Conservation (phyloP, 768 basidiomycete genomes). For the Naganishia antarctica region DNA sequence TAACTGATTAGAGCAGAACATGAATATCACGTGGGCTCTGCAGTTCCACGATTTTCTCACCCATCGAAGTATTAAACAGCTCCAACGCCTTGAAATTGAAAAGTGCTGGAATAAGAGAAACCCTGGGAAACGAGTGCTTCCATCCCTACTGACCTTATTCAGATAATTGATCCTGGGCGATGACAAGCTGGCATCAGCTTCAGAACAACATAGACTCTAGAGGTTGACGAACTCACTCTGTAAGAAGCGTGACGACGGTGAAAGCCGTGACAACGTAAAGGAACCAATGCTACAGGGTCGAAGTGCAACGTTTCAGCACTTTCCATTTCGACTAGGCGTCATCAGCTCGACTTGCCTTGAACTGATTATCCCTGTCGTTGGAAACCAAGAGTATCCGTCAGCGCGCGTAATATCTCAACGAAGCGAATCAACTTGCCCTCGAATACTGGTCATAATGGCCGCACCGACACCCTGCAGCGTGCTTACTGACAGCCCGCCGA, state of each 20-base stretch:
- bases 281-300: conserved; percentile 39
- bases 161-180: conserved; percentile 91
- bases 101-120: too few species aligned
- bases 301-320: background rate
- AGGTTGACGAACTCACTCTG: conserved; percentile 44
- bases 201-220: background rate
- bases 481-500: conserved; percentile 63
- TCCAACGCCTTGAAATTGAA: conserved; percentile 62
- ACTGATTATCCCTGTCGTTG: conserved; percentile 56
- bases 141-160: conserved; percentile 58
- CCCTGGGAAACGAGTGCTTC: too few species aligned
- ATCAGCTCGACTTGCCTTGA: conserved; percentile 53
- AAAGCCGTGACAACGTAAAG: conserved; percentile 76
- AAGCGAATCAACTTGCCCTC: conserved; percentile 41
- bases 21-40: too few species aligned
- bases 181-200: conserved; percentile 37
- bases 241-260: conserved; percentile 72
- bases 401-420: background rate
- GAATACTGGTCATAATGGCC: conserved; percentile 68
- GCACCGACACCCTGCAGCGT: conserved; percentile 91
- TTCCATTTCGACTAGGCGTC: background rate
- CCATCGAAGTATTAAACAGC: conserved; percentile 68
- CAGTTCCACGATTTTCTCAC: too few species aligned
- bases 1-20: conserved; percentile 9
- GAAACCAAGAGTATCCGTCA: background rate